phyloP scores from a whole-genome alignment of 179 eudicot genomes.

The Sideroxylon spinosum region DNA sequence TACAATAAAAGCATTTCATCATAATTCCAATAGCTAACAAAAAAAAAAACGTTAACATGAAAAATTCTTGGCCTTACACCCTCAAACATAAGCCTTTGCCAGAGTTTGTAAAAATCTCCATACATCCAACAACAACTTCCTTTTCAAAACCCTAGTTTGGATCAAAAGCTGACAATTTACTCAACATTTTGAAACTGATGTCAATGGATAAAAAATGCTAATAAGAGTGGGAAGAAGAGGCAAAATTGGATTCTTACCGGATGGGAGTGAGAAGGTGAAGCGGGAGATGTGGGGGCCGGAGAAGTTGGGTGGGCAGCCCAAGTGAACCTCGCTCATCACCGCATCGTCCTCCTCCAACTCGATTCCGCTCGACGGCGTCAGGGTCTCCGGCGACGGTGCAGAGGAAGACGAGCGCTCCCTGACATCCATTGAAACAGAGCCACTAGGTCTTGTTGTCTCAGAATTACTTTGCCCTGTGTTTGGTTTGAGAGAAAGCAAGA shows the following conservation, averaged over 20 bases:
- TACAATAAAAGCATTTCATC: not conserved
- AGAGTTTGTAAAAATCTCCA: not conserved
- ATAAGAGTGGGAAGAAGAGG: not conserved
- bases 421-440: not conserved
- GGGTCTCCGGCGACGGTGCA: constrained; percentile 17
- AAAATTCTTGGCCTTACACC: not conserved
- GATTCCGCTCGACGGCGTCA: constrained; percentile 1
- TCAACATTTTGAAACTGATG: not conserved
- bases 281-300: constrained; percentile 56
- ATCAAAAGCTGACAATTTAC: not conserved
- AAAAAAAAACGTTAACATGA: not conserved
- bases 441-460: not conserved
- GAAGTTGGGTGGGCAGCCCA: constrained; percentile 73
- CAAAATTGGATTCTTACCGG: constrained; percentile 4
- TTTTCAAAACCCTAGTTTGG: not conserved
- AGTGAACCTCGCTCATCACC: constrained; percentile 95
- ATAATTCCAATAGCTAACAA: not conserved
- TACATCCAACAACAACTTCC: not conserved
- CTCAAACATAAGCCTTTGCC: not conserved
- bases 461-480: too few species aligned
- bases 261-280: constrained; percentile 56
- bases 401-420: not conserved
- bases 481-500: not conserved
- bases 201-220: not conserved
- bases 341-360: constrained; percentile 34